Evolutionary conservation across 192 early-diverging fungal species (phyloP).

Genomic region (Rhizophagus sp.): DNA sequence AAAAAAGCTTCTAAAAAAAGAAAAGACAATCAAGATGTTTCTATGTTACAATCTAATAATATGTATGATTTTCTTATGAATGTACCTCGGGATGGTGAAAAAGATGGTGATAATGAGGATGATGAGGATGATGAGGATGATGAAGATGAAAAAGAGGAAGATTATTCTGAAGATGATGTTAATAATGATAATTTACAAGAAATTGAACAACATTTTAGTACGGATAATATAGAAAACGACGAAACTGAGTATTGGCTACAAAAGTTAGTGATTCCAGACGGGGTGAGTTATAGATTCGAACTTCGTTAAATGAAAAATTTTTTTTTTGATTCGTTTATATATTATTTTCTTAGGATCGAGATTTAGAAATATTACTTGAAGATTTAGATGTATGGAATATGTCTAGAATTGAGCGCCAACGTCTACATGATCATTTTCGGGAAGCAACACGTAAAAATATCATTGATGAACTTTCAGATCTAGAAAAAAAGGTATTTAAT

Average conservation of each 20-base stretch:
- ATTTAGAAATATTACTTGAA: constrained; percentile 5
- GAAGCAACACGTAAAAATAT: background rate
- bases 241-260: background rate
- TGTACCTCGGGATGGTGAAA: background rate
- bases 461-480: background rate
- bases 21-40: background rate
- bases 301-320: background rate
- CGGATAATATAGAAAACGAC: background rate
- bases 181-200: background rate
- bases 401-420: constrained; percentile 14
- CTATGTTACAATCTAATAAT: background rate
- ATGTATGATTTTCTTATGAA: background rate
- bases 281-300: background rate
- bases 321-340: background rate
- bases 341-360: background rate
- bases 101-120: background rate
- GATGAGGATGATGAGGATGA: background rate
- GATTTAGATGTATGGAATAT: constrained; percentile 28
- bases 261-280: background rate
- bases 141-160: background rate
- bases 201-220: background rate
- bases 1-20: background rate
- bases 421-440: constrained; percentile 13
- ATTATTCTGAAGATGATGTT: background rate
- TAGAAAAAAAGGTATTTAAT: background rate